Percentiles rank a stretch among this genome's conserved stretches.
phyloP scores from a whole-genome alignment of 2,329 filamentous ascomycete species.

The Fusarium pininemorale region DNA sequence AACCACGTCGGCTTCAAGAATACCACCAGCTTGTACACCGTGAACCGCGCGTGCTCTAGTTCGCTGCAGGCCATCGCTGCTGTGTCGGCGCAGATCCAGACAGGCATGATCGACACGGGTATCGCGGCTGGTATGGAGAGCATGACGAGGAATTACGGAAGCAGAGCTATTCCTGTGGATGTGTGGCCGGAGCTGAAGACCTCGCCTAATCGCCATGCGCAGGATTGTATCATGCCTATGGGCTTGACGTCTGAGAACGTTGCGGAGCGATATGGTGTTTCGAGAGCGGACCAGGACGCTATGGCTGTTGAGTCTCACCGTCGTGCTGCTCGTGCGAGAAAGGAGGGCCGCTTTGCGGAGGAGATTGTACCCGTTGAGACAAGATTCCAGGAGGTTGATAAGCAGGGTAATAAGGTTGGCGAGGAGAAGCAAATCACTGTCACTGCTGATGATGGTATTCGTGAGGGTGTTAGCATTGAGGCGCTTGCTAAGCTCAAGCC shows the following conservation, averaged over 20 bases:
- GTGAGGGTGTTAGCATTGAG: conserved; percentile 73
- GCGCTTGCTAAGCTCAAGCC: conserved; percentile 83
- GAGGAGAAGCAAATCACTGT: conserved; percentile 72
- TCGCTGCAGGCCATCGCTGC: conserved; percentile 80
- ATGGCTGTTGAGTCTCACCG: conserved; percentile 81
- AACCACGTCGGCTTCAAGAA: conserved; percentile 82
- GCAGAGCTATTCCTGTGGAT: conserved; percentile 82
- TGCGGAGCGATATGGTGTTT: conserved; percentile 77
- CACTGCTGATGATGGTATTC: conserved; percentile 82
- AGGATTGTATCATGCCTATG: conserved; percentile 95
- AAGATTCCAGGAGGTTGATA: conserved; percentile 70
- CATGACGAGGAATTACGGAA: conserved; percentile 93
- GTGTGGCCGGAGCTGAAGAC: conserved; percentile 79
- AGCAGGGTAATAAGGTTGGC: conserved; percentile 64
- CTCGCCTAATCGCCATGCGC: conserved; percentile 71
- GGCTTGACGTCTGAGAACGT: conserved; percentile 91
- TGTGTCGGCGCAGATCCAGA: conserved; percentile 78
- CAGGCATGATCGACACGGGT: conserved; percentile 75
- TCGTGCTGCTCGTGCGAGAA: conserved; percentile 76
- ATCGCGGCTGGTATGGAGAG: conserved; percentile 94
- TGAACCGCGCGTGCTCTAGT: conserved; percentile 87
- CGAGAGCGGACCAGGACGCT: conserved; percentile 79
- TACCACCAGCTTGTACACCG: conserved; percentile 80
- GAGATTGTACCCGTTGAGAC: conserved; percentile 87
- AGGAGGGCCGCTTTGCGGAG: conserved; percentile 73